Evolutionary conservation across 1,284 basidiomycete genomes (phyloP), one percentile per base, ranked within the genome.

Genomic region (Pseudozyma hubeiensis): DNA sequence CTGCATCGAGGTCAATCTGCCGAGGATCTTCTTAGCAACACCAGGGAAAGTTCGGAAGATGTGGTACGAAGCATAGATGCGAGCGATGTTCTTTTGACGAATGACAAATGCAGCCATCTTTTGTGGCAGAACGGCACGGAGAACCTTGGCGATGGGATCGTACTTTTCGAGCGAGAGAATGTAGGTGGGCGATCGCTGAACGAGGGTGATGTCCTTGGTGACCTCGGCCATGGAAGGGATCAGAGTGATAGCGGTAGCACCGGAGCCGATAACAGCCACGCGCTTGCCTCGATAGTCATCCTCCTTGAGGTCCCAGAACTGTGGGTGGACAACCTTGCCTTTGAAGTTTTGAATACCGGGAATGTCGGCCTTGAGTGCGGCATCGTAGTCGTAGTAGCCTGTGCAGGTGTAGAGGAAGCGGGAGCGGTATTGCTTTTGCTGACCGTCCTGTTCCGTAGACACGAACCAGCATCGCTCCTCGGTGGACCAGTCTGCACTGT

Each of bases 131-230:
- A 75, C 65, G 24, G 69, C 68, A 40, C 80, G 75, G 50, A 80
- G 50, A 39, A 83, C 49, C 44, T 69, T 62, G 30, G 75, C 70
- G 48, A 76, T 69, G 9, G 64, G 64, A 43, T 82, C 79, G 40
- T 61, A 55, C 41, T 74, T 76, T 17, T 82, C 78, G n/a, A 83
- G 65, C 33, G 67, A 62, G 44, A 80, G 47, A 56, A 82, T 75
- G 67, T 84, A 85, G 39, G 77, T 73, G 31, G 84, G 84, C 7
- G 75, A 78, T 30, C 84, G 74, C 60, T 85, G 84, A n/a, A 85
- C 70, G 37, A 85, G 63, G 9, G 84, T 85, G 45, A 84, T 72
- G 34, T 76, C 65, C 57, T 69, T 64, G 40, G 81, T 73, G 10
- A 65, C 51, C 19, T 65, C 43, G 34, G 76, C 75, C 76, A 82